Evolutionary conservation across 2,329 filamentous ascomycete species (phyloP), one percentile per base, ranked within the genome.

Genomic region (Phaeoacremonium minimum): DNA sequence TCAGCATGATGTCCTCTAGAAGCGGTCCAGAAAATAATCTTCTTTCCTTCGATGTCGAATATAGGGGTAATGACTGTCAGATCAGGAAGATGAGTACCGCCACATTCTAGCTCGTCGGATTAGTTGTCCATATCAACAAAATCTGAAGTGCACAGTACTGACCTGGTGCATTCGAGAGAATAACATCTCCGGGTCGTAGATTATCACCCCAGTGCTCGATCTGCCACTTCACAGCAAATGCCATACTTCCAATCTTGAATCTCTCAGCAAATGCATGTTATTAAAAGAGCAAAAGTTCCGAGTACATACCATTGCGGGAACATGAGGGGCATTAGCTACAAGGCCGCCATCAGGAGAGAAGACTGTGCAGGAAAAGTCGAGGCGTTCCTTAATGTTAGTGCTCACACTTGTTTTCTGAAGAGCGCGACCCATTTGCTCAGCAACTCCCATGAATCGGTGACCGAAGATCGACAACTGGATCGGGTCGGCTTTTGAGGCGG

Each of bases 361-460:
- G 13, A 67, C 49, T 9, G 63, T 63, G 22, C 63, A 67, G 1
- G 58, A 63, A 37, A 64, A 66, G 47, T 67, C 63, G 1, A 66
- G 52, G 4, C 63, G 53, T 37, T 66, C 63, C 35, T 62, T 64
- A 40, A 66, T 66, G 33, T 64, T 67, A 14, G 67, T 72, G 2
- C 68, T 73, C 6, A 77, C 69, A 1, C 66, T 67, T 0, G 72
- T 76, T 44, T 73, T 71, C 38, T 77, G 71, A 16, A 77, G 55
- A 0, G 72, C 73, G 4, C 67, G 66, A 15, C 73, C 73, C 73
- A 77, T 77, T 42, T 77, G 73, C 40, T 77, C 73, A 1, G 73
- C 73, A n/a, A 77, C 75, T 4, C 69, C 68, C 72, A 77, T 76
- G 57, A 77, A 77, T 0, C 73, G 60, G 46, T 77, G 71, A 0